Evolutionary conservation across 1,284 basidiomycete species (phyloP), one percentile per base, ranked within the genome.

Genomic region (Exobasidium cylindrosporum): DNA sequence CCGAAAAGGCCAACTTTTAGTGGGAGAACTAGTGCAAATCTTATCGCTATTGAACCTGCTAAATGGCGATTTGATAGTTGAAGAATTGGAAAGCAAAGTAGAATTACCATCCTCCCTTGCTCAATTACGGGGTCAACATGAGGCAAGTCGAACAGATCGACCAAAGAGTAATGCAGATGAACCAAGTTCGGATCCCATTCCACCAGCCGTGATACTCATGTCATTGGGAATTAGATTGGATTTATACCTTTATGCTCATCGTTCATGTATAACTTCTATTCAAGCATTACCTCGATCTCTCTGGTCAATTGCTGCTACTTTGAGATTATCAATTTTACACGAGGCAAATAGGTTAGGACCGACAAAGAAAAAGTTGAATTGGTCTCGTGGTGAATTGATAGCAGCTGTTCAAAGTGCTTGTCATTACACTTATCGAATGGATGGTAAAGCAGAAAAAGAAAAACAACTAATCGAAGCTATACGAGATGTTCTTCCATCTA

Each of bases 1-100:
- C 17, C 54, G 73, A 4, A 66, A 63, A 31, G 71, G 69, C 4
- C 68, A 70, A n/a, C 44, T 66, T 7, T 65, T 68, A 4, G 63
- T 49, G 0, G 60, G 62, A 2, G 69, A 72, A 26, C 40, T 68
- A 11, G 57, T 66, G 26, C 64, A 63, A 3, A 72, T 75, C 43
- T 14, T 62, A n/a, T 23, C 63, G 4, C 30, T 75, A 26, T 60
- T 61, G 28, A 47, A 64, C 0, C 45, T 75, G 31, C 56, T 73
- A 32, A 17, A 29, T 3, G 17, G 56, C 31, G 53, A 62, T 54
- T 62, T 59, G 57, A 75, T 68, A 43, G 72, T 70, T 31, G 47
- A 50, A 21, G 47, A 31, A 24, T 7, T 7, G 4, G 60, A 3
- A 10, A 61, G 65, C n/a, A 64, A 67, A 14, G 62, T 65, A 3